Percentiles rank a stretch among this genome's conserved stretches.
These are phyloP conservation scores for Vicia sativa DNA, from an alignment of 306 rosid genomes.

Conservation along the genomic window DNA sequence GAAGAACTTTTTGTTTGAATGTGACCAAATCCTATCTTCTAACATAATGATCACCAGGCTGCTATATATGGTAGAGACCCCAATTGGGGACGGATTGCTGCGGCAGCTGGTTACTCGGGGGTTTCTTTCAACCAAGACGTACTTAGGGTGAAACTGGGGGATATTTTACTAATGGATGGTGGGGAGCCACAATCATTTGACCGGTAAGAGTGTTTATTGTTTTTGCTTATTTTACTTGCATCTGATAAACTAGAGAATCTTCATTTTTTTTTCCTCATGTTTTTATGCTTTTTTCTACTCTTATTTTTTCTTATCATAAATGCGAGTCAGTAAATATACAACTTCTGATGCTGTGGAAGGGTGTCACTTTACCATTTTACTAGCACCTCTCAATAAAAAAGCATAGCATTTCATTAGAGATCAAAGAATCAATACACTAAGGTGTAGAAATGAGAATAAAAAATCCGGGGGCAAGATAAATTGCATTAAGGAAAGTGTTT, in stretches of 20 bases:
- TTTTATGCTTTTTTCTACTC: neutral
- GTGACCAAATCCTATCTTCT: conserved; percentile 19
- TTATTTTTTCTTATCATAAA: conserved; percentile 2
- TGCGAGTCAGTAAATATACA: conserved; percentile 3
- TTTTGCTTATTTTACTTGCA: conserved; percentile 20
- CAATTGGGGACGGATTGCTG: conserved; percentile 97
- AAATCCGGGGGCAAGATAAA: neutral
- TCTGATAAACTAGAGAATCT: conserved; percentile 1
- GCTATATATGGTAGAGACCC: conserved; percentile 95
- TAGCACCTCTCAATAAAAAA: no score
- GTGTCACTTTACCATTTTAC: conserved; percentile 7
- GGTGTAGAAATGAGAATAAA: neutral
- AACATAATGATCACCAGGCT: conserved; percentile 57
- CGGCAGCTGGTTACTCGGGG: conserved; percentile 93
- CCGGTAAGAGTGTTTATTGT: conserved; percentile 44
- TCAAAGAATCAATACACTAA: neutral
- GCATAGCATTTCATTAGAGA: neutral
- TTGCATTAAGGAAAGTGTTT: neutral
- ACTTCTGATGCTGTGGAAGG: conserved; percentile 7
- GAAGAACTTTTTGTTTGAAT: conserved; percentile 11
- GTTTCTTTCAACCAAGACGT: conserved; percentile 67
- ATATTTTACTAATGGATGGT: conserved; percentile 77
- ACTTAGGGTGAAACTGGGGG: conserved; percentile 77
- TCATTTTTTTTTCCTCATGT: neutral
- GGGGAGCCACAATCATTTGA: conserved; percentile 90